These are phyloP conservation scores for Kokia cookei DNA, from an alignment of 441 rosid species.

Conservation along the genomic window DNA sequence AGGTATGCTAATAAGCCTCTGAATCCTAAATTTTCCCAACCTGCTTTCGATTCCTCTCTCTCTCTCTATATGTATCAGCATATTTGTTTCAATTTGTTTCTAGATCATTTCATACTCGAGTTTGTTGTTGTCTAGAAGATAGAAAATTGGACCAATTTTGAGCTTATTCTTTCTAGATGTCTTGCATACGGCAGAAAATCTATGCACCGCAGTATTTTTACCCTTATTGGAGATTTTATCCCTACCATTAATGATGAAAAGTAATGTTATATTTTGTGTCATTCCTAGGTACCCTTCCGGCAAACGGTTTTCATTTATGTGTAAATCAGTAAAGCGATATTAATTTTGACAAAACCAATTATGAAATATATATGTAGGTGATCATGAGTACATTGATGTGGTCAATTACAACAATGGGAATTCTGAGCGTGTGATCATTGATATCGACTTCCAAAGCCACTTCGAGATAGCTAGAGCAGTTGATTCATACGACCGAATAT, in stretches of 20 bases:
- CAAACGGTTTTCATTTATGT: not conserved
- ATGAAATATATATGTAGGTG: conserved; percentile 47
- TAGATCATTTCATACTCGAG: not conserved
- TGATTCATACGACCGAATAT: conserved; percentile 63
- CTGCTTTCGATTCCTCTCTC: not conserved
- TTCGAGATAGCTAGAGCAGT: conserved; percentile 95
- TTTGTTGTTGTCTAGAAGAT: not conserved
- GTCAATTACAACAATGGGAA: conserved; percentile 35
- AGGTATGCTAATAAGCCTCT: no score
- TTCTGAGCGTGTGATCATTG: conserved; percentile 70
- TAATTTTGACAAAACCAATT: not conserved
- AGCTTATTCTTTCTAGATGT: not conserved
- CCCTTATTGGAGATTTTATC: not conserved
- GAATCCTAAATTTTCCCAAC: no score
- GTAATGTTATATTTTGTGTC: not conserved
- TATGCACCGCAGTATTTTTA: not conserved
- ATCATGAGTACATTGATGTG: conserved; percentile 81
- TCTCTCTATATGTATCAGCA: not conserved
- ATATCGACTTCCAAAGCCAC: conserved; percentile 80
- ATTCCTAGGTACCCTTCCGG: not conserved
- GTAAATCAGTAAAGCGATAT: not conserved
- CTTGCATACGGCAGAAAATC: not conserved
- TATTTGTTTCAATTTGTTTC: not conserved
- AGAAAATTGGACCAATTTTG: not conserved
- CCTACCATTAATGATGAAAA: not conserved